phyloP scores from a whole-genome alignment of 768 basidiomycete genomes.

The Pleurotus djamor region DNA sequence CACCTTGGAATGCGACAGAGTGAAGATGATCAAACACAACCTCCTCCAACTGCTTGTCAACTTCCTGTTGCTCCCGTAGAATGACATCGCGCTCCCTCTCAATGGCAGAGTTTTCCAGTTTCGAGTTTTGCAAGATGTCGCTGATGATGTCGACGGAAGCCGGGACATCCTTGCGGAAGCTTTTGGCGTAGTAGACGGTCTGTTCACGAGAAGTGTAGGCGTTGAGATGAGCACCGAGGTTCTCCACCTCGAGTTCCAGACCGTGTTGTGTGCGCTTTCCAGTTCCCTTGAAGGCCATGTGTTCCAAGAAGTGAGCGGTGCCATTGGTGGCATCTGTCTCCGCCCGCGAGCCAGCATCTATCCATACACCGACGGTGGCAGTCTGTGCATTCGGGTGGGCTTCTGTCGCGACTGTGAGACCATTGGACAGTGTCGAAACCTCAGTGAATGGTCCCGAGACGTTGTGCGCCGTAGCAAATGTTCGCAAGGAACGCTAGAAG shows the following conservation, averaged over 20 bases:
- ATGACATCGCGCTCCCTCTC: slow-evolving; percentile 98
- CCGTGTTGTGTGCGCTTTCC: slow-evolving; percentile 82
- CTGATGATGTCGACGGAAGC: slow-evolving; percentile 94
- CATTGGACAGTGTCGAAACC: slow-evolving; percentile 91
- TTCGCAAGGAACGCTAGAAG: slow-evolving; percentile 52
- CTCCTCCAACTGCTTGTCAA: slow-evolving; percentile 97
- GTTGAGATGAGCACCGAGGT: slow-evolving; percentile 95
- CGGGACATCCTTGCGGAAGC: slow-evolving; percentile 93
- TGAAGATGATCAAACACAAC: slow-evolving; percentile 99
- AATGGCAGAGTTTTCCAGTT: slow-evolving; percentile 82
- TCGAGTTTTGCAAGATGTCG: slow-evolving; percentile 97
- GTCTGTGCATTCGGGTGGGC: slow-evolving; percentile 89
- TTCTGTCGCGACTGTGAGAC: slow-evolving; percentile 93
- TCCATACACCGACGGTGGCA: slow-evolving; percentile 99
- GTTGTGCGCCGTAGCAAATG: slow-evolving; percentile 74
- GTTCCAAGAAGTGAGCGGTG: slow-evolving; percentile 98
- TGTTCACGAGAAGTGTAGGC: slow-evolving; percentile 99
- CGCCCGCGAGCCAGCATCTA: slow-evolving; percentile 96
- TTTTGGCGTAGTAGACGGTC: slow-evolving; percentile 99
- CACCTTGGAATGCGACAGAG: slow-evolving; percentile 94
- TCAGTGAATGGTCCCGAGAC: slow-evolving; percentile 76
- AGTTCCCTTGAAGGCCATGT: slow-evolving; percentile 99
- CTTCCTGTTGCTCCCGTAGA: slow-evolving; percentile 96
- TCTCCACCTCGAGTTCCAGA: slow-evolving; percentile 96
- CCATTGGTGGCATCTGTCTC: slow-evolving; percentile 96